Conservation (phyloP, 495 filamentous ascomycete genomes). For the Aspergillus kassunensis region DNA sequence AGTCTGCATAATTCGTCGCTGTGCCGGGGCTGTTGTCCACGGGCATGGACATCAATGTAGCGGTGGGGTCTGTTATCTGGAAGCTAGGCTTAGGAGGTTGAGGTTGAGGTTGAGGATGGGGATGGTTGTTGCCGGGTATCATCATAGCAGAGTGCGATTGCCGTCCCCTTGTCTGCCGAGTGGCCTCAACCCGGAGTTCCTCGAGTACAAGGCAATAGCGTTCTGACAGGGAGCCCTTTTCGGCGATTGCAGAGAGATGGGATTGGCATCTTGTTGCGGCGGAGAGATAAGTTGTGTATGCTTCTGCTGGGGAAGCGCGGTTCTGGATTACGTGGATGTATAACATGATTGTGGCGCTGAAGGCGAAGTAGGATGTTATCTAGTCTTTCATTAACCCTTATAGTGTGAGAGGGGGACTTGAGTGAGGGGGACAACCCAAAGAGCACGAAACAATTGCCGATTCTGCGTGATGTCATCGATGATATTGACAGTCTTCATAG, state of each 20-base stretch:
- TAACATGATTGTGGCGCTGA: background rate
- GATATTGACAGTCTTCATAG: background rate
- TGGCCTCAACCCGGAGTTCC: background rate
- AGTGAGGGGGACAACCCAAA: background rate
- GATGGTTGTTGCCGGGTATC: background rate
- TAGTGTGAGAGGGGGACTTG: no score
- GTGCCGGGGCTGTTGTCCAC: background rate
- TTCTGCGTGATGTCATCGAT: conserved; percentile 2
- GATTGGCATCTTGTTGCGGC: conserved; percentile 8
- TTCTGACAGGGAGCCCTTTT: background rate
- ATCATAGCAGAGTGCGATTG: background rate
- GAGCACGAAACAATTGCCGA: background rate
- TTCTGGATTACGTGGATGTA: conserved; percentile 5
- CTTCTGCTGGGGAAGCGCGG: background rate
- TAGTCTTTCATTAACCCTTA: background rate
- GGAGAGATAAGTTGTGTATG: background rate
- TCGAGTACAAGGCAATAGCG: conserved; percentile 3
- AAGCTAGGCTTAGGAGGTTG: background rate
- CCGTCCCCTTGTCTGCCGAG: background rate
- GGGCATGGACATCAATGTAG: no score
- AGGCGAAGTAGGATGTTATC: conserved; percentile 5
- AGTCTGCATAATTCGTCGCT: background rate
- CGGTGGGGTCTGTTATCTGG: no score
- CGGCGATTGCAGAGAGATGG: background rate
- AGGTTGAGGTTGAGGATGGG: background rate